These are phyloP conservation scores for Suhomyces canberraensis DNA, from an alignment of 805 yeast species.

Conservation along the genomic window DNA sequence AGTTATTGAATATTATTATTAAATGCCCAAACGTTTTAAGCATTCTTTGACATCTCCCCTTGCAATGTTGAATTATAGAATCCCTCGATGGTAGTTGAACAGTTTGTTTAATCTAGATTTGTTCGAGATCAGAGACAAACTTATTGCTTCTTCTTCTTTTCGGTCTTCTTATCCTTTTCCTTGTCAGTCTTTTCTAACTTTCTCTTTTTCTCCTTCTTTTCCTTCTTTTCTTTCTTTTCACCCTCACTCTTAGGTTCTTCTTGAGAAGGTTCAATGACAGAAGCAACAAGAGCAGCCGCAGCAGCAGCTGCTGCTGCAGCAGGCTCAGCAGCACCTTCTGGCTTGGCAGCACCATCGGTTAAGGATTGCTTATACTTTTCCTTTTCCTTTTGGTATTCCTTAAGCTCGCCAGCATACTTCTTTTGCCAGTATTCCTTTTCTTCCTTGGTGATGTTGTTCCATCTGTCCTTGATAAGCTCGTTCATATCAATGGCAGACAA, in stretches of 20 bases:
- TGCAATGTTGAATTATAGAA: no score
- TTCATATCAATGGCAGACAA: conserved; percentile 76
- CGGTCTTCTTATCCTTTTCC: conserved; percentile 12
- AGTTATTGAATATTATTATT: no score
- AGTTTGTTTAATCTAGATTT: no score
- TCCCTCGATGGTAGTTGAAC: no score
- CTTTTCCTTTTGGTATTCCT: conserved; percentile 28
- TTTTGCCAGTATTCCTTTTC: conserved; percentile 73
- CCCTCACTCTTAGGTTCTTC: not conserved
- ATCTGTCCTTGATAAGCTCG: conserved; percentile 70
- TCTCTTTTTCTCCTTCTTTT: conserved; percentile 15
- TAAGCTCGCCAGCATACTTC: conserved; percentile 47
- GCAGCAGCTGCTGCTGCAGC: conserved; percentile 13
- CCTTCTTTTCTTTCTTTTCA: conserved; percentile 4
- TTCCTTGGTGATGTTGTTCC: conserved; percentile 64
- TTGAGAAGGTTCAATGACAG: conserved; percentile 4
- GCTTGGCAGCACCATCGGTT: conserved; percentile 15
- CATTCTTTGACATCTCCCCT: no score
- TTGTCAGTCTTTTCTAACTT: conserved; percentile 11
- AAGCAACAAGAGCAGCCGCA: conserved; percentile 7
- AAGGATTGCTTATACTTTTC: conserved; percentile 34
- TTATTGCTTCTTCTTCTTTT: conserved; percentile 15
- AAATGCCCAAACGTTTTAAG: no score
- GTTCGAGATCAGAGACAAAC: no score
- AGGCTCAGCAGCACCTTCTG: conserved; percentile 8